Base-by-base conservation (phyloP, 176 grass and related monocot species). In the Areca catechu region DNA sequence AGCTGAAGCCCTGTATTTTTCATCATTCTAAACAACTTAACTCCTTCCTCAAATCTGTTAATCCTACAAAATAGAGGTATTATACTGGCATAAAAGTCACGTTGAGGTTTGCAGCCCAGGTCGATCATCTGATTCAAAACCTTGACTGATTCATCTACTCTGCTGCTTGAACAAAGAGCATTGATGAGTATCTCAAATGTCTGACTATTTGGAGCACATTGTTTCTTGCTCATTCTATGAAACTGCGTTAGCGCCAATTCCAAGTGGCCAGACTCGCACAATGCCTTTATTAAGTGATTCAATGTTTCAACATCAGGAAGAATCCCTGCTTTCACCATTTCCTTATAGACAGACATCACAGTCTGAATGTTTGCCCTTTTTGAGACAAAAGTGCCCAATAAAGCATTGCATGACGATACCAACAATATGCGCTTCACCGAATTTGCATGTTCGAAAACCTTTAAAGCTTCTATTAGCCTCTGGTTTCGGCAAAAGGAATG, bases 291-390 rank as follows among this genome's bases (percentile, higher is more conserved):
- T 19, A 88, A 66, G 4, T 62, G 68, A 79, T 88, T 88, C 62
- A 88, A 51, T n/a, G 75, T 75, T 17, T 72, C 79, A 60, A 82
- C 67, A 49, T 82, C 67, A 76, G 79, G 84, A 79, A 76, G 71
- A 24, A 82, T 61, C n/a, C 75, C 75, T 4, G 68, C 58, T 65
- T 88, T 88, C 16, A 88, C 54, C 57, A 88, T 82, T 53, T 82
- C 79, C 48, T 78, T 69, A 53, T 79, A 82, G 0, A 27, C 62
- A 24, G 50, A 63, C 66, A 82, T 68, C 25, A 56, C 60, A 15
- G 69, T 15, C 3, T 16, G 54, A 54, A 82, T 65, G 6, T 79
- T 59, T 65, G 30, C 70, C 68, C 71, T 25, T 75, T 76, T 47
- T 53, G 34, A 72, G 53, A 82, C 57, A 16, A 79, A 65, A 82